phyloP scores from a whole-genome alignment of 1,139 yeast genomes.

The Nadsonia starkeyi-henricii region DNA sequence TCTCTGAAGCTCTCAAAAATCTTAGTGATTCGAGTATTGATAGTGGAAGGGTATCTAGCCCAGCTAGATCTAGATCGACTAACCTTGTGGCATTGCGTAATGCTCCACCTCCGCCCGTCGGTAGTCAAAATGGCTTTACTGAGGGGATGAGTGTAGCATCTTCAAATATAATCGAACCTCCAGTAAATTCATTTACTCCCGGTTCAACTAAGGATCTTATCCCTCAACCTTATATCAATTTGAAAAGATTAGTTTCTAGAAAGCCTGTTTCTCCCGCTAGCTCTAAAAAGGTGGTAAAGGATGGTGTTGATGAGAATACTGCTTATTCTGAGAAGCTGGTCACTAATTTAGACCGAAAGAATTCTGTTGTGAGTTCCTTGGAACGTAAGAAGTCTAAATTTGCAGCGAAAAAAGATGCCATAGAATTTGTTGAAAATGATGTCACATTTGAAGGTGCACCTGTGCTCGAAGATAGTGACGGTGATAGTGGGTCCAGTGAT shows the following conservation, averaged over 20 bases:
- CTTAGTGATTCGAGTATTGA: not conserved
- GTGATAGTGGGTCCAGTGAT: conserved; percentile 28
- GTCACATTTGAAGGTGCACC: conserved; percentile 69
- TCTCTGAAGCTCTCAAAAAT: not conserved
- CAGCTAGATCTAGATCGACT: not conserved
- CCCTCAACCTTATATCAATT: not conserved
- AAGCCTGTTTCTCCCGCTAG: not conserved
- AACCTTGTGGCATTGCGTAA: not conserved
- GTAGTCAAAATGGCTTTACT: not conserved
- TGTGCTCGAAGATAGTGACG: conserved; percentile 30
- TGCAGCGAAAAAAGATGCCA: conserved; percentile 3
- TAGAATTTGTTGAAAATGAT: conserved; percentile 3
- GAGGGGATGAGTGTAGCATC: not conserved
- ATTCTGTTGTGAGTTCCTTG: not conserved
- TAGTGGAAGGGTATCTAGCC: not conserved
- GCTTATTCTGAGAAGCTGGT: not conserved
- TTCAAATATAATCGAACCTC: not conserved
- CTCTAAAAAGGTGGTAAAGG: not conserved
- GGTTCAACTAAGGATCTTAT: not conserved
- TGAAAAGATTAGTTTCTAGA: not conserved
- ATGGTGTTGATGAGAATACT: not conserved
- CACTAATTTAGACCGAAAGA: not conserved
- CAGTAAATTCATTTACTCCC: not conserved
- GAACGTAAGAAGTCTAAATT: conserved; percentile 1
- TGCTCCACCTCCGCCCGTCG: not conserved